Evolutionary conservation across 129 eudicot species (phyloP).

Genomic region (Flaveria bidentis): DNA sequence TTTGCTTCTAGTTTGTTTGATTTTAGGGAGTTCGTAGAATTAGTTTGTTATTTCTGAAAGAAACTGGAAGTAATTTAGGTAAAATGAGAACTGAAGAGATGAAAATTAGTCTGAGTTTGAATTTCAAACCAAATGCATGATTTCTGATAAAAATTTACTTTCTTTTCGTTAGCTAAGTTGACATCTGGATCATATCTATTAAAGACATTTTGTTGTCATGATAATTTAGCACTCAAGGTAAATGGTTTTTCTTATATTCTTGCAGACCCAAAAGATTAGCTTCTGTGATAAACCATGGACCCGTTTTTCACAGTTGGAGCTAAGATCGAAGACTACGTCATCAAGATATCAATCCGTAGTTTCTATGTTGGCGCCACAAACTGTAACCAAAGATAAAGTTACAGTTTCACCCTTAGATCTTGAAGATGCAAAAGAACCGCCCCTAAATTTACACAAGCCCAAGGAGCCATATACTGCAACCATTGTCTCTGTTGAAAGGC

Average conservation of each 20-base stretch:
- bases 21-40: neutral
- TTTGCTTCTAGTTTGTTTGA: too few species aligned
- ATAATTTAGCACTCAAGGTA: neutral
- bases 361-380: conserved; percentile 81
- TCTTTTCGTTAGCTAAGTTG: too few species aligned
- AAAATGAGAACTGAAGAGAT: neutral
- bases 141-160: neutral
- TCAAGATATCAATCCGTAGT: conserved; percentile 49
- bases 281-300: conserved; percentile 58
- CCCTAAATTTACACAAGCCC: conserved; percentile 73
- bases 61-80: neutral
- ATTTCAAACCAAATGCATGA: conserved; percentile 1
- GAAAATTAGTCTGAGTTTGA: neutral
- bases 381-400: conserved; percentile 55
- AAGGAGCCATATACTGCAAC: conserved; percentile 93
- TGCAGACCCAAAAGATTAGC: conserved; percentile 55
- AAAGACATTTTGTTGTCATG: neutral
- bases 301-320: conserved; percentile 38
- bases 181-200: too few species aligned
- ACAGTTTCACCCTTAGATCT: conserved; percentile 69
- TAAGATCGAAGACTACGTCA: conserved; percentile 38
- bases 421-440: conserved; percentile 88
- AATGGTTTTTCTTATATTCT: conserved; percentile 22
- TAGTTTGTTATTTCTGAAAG: neutral
- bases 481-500: conserved; percentile 87